These are phyloP conservation scores for Centella asiatica DNA, from an alignment of 129 eudicot species.

Conservation along the genomic window DNA sequence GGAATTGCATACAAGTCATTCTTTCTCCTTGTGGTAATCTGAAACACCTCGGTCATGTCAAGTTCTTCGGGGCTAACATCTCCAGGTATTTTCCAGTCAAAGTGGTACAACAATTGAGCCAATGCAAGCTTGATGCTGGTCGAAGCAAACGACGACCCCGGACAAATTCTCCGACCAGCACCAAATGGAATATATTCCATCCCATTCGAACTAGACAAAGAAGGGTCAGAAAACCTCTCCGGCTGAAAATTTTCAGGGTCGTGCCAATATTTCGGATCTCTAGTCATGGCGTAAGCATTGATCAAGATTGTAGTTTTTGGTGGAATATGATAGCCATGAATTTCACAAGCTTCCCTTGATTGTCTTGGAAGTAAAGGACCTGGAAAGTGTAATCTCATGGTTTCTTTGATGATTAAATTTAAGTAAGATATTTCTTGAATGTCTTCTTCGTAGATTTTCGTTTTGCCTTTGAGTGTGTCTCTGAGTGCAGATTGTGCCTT, in stretches of 20 bases:
- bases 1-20: not conserved
- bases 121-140: slow-evolving; percentile 3
- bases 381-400: not conserved
- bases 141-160: not conserved
- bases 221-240: not conserved
- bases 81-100: slow-evolving; percentile 7
- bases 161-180: slow-evolving; percentile 8
- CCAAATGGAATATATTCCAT: slow-evolving; percentile 11
- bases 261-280: slow-evolving; percentile 9
- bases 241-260: slow-evolving; percentile 1
- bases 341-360: not conserved
- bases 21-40: slow-evolving; percentile 4
- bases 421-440: not conserved
- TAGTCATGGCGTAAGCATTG: not conserved
- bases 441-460: not conserved
- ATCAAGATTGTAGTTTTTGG: not conserved
- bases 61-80: slow-evolving; percentile 5
- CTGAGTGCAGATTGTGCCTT: slow-evolving; percentile 8
- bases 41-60: slow-evolving; percentile 1
- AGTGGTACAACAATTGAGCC: slow-evolving; percentile 1
- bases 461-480: not conserved
- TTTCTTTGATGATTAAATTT: slow-evolving; percentile 4
- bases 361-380: slow-evolving; percentile 1
- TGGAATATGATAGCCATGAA: not conserved
- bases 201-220: not conserved